Evolutionary conservation across 1,139 yeast species (phyloP).

Genomic region (Nakaseomyces kungkrabaensis): DNA sequence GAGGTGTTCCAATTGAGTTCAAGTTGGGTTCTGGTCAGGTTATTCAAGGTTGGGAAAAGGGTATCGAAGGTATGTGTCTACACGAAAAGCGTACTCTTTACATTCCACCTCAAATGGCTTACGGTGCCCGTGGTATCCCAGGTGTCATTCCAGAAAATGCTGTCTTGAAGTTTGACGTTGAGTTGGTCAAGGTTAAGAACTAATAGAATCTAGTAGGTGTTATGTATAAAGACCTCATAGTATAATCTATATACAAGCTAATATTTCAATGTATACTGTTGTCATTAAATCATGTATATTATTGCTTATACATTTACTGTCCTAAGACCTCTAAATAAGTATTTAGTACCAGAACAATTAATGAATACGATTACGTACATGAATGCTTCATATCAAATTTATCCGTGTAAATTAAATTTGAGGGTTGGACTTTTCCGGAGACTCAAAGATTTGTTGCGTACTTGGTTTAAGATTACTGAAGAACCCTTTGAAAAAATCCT

Average conservation of each 20-base stretch:
- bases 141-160: slow-evolving; percentile 68
- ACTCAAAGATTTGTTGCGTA: slow-evolving; percentile 22
- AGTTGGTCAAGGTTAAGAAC: slow-evolving; percentile 32
- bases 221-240: no score
- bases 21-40: slow-evolving; percentile 67
- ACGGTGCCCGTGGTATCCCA: slow-evolving; percentile 69
- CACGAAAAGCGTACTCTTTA: slow-evolving; percentile 74
- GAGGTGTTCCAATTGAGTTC: slow-evolving; percentile 61
- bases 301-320: no score
- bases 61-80: slow-evolving; percentile 68
- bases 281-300: no score
- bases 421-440: neutral
- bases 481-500: slow-evolving; percentile 40
- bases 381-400: no score
- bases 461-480: slow-evolving; percentile 29
- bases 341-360: no score
- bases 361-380: no score
- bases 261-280: no score
- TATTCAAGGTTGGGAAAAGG: slow-evolving; percentile 84
- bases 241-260: no score
- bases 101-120: slow-evolving; percentile 69
- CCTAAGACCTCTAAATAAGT: no score
- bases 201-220: neutral
- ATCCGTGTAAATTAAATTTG: neutral
- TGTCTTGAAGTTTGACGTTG: slow-evolving; percentile 50